Conservation (phyloP, 371 early-diverging fungal genomes). For the Cokeromyces recurvatus region DNA sequence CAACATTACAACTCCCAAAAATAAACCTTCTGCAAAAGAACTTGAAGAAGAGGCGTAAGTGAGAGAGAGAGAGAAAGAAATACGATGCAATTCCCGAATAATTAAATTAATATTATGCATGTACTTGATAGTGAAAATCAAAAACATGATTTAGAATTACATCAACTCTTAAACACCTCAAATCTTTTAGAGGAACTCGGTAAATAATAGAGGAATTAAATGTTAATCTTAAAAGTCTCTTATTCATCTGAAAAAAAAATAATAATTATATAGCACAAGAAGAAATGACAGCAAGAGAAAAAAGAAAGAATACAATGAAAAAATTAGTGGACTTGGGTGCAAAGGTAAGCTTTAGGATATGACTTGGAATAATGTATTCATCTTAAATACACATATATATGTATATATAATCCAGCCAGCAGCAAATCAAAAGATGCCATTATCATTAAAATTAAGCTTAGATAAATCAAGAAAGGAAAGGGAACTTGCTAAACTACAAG, state of each 20-base stretch:
- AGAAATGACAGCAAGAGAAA: constrained; percentile 41
- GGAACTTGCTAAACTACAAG: constrained; percentile 22
- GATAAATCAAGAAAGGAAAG: constrained; percentile 21
- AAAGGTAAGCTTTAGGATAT: constrained; percentile 26
- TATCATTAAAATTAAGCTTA: constrained; percentile 27
- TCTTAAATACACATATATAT: too few relatives aligned
- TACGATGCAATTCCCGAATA: too few relatives aligned
- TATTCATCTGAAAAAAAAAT: too few relatives aligned
- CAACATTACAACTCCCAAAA: constrained; percentile 1
- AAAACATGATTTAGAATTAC: constrained; percentile 35
- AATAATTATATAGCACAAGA: constrained; percentile 35
- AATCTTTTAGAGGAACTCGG: constrained; percentile 41
- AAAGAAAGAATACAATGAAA: constrained; percentile 33
- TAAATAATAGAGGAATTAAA: too few relatives aligned
- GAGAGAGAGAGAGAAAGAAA: neutral
- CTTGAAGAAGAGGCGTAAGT: constrained; percentile 35
- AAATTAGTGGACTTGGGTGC: constrained; percentile 39
- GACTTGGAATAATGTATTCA: too few relatives aligned
- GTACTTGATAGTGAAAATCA: constrained; percentile 39
- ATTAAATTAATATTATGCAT: too few relatives aligned
- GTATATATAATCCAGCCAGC: too few relatives aligned
- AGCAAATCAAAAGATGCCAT: constrained; percentile 19
- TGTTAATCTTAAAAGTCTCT: too few relatives aligned
- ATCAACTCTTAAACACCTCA: constrained; percentile 34
- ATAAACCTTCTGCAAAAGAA: constrained; percentile 20